A percentile compares a stretch with the other conserved stretches of the same genome.
Evolutionary conservation across 805 yeast species (phyloP).

Genomic region (Cyberlindnera mississippiensis): DNA sequence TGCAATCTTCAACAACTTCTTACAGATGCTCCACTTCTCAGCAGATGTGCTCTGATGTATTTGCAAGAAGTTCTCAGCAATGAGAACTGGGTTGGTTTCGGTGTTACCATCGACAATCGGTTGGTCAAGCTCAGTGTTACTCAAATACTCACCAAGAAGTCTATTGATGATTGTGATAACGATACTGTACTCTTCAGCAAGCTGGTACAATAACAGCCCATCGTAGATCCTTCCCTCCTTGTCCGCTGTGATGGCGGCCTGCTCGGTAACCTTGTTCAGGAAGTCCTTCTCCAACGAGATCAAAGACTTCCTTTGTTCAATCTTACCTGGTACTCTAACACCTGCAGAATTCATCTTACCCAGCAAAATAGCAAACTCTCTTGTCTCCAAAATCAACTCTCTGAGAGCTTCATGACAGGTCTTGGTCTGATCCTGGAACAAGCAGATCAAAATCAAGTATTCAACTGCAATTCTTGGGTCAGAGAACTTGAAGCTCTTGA

Average conservation of each 20-base stretch:
- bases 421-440: constrained; percentile 46
- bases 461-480: constrained; percentile 94
- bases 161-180: constrained; percentile 73
- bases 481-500: constrained; percentile 74
- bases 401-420: constrained; percentile 75
- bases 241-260: constrained; percentile 81
- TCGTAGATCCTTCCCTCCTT: constrained; percentile 89
- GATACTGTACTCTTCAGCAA: constrained; percentile 81
- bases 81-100: constrained; percentile 40
- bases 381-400: constrained; percentile 79
- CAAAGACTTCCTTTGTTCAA: constrained; percentile 71
- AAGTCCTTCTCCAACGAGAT: constrained; percentile 60
- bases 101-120: constrained; percentile 38
- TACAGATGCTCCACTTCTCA: constrained; percentile 63
- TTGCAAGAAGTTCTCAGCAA: constrained; percentile 35
- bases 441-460: constrained; percentile 68
- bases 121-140: constrained; percentile 64
- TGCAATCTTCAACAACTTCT: constrained; percentile 59
- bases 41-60: constrained; percentile 56
- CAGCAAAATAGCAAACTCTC: constrained; percentile 74
- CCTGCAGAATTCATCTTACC: constrained; percentile 86
- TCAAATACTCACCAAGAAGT: constrained; percentile 71
- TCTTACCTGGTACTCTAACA: constrained; percentile 71
- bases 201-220: constrained; percentile 79
- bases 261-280: constrained; percentile 69